Evolutionary conservation across 495 filamentous ascomycete species (phyloP), one percentile per base, ranked within the genome.

Genomic region (Lepraria neglecta): DNA sequence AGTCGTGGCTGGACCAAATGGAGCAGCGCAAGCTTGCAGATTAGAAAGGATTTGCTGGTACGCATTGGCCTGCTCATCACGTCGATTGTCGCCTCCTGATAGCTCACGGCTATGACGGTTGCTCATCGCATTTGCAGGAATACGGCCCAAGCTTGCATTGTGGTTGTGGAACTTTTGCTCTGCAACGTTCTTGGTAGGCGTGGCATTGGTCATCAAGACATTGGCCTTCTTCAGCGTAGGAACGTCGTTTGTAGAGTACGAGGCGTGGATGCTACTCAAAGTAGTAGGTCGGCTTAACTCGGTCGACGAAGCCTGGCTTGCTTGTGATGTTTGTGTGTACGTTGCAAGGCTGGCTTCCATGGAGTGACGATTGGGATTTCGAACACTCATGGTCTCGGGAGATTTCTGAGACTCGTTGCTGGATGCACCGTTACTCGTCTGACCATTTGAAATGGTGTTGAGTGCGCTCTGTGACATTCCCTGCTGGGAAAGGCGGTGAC

Each of bases 181-280:
- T 40, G 87, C 84, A 64, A 83, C 77, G 10, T 84, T 82, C 64
- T 85, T 87, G 3, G 77, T 73, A 19, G 78, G 75, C 4, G 79
- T 77, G 61, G 87, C 83, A 44, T 82, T 65, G 73, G 80, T 69
- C 51, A 75, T 74, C n/a, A 69, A 72, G 68, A 43, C 74, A 71
- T 71, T 69, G 51, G 77, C 76, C 33, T 74, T 84, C 78, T 91
- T 94, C 65, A 90, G 76, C 1, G 91, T 95, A n/a, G 92, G 88
- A 5, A 97, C 76, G 67, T 97, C 94, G 70, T 86, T 89, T 24
- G 91, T 86, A 3, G 94, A 97, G 73, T 89, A 97, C 3, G 92
- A 96, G 4, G 88, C 84, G 72, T 91, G 87, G 42, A 95, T 60
- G 42, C 60, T 69, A 4, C 54, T 64, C 33, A 69, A 46, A 19